Base-by-base conservation (phyloP, 2,329 filamentous ascomycete species). In the Pestalotiopsis sp. region DNA sequence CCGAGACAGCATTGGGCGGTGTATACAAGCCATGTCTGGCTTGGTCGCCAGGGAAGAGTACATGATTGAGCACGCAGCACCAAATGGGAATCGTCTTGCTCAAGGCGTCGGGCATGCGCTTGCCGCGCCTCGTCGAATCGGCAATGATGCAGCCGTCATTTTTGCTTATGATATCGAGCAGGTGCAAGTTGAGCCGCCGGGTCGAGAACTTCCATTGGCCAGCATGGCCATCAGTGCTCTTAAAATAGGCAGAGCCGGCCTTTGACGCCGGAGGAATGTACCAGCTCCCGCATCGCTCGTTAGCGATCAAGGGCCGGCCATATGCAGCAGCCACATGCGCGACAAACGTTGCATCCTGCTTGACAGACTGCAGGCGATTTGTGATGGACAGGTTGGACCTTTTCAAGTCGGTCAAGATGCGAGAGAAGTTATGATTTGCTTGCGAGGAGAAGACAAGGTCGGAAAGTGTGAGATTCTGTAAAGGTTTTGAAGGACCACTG, bases 241-340 rank as follows among this genome's bases (percentile, higher is more conserved):
- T 99, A 82, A 98, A 99, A 81, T 98, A 99, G 40, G 92, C 93
- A 72, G 92, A 94, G 40, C 89, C 92, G 1, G 78, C 81, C 80
- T 95, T 96, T 31, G 76, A 76, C 7, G 79, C 79, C 0, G 91
- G 91, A 41, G 84, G 81, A 31, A 98, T 92, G 79, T 98, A 98
- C 96, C 96, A 99, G 80, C 93, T 95, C 0, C 96, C 96, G 79
- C 96, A 98, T 69, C 96, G 89, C 83, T 98, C 95, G 77, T 99
- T 99, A 38, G 95, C 94, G 14, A 98, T 85, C 1, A 98, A 83
- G 0, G 94, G 94, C 1, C 95, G 83, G 3, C 75, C 73, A 68
- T 85, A 89, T 0, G 85, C 83, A 1, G 79, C 78, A 1, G 88
- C 86, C 0, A 94, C 90, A 7, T 83, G 78, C 27, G 83, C 79